Base-by-base conservation (phyloP, 169 alveolate genomes). In the Perkinsus olseni region DNA sequence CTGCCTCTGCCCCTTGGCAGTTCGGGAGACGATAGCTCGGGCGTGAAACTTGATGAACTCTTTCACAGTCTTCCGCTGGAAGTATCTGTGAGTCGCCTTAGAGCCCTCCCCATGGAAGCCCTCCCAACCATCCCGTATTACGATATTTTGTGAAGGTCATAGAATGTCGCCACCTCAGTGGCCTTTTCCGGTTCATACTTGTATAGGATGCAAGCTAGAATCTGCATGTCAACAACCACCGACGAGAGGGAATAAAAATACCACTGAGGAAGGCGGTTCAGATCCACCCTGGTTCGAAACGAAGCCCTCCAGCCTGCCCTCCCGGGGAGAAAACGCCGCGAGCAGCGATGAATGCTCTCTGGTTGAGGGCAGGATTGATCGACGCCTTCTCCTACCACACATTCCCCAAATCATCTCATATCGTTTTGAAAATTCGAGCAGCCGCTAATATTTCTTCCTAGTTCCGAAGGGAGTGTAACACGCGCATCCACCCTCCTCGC, bases 1-100 rank as follows among this genome's bases (percentile, higher is more conserved):
- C 90, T 97, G 98, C 90, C 98, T 95, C 39, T 96, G 94, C 11
- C 99, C 99, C 38, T 93, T 96, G 0, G 96, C 97, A 4, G 98
- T 97, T 39, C 98, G 94, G 34, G 97, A 94, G 39, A 97, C 96
- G 38, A 98, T 95, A 38, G 96, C 94, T 74, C 99, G 91, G 45
- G 97, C 93, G 91, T 95, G 97, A 92, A 97, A 96, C 50, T 91
- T 92, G 11, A 96, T 96, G 92, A 96, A 97, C 91, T 97, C 98
- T 91, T 94, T 96, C 62, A 96, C 96, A 34, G 97, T 95, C 37
- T 96, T 96, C 94, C 97, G 94, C 91, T 97, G 98, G 91, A 95
- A 97, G 82, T 62, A 62, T 62, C 82, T 62, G 31, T 62, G 82
- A 91, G 50, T 11, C 50, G 50, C 11, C 50, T 40, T 3, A 11